Conservation (phyloP, 1,284 basidiomycete genomes). For the Cryptococcus hybrid region DNA sequence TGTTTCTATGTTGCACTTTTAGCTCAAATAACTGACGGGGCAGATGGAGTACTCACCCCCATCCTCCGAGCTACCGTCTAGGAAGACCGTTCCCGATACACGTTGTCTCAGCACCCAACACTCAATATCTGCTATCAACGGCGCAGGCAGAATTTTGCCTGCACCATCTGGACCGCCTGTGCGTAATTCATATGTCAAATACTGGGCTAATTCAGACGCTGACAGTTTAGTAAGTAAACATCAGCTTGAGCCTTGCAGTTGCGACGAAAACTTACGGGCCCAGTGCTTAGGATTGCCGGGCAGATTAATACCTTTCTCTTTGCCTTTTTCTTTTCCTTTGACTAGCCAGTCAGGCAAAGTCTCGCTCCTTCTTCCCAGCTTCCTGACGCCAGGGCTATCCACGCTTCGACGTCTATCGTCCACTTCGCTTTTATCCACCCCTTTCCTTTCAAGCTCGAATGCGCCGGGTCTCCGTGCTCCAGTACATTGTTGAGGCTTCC, state of each 20-base stretch:
- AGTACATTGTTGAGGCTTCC: constrained; percentile 14
- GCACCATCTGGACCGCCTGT: constrained; percentile 37
- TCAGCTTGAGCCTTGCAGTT: too few relatives aligned
- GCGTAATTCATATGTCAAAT: constrained; percentile 33
- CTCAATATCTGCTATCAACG: constrained; percentile 27
- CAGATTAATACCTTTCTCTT: constrained; percentile 13
- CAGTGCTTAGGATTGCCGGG: constrained; percentile 34
- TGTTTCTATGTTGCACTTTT: constrained; percentile 4
- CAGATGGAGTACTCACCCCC: constrained; percentile 24
- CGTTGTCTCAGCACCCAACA: constrained; percentile 23
- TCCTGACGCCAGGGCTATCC: constrained; percentile 20
- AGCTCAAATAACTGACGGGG: background rate
- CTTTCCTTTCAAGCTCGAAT: background rate
- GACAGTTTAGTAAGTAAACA: background rate
- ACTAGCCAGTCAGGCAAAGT: constrained; percentile 22
- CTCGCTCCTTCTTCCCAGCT: constrained; percentile 22
- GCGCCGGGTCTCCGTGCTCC: background rate
- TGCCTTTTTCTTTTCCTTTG: constrained; percentile 3
- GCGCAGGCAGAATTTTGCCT: constrained; percentile 36
- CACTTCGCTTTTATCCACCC: background rate
- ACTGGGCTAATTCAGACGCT: constrained; percentile 32
- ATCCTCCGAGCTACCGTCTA: constrained; percentile 28
- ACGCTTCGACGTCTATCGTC: constrained; percentile 25
- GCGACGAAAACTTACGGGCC: constrained; percentile 25
- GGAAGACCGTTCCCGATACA: constrained; percentile 35